Conservation (phyloP, 2,329 filamentous ascomycete genomes). For the Monosporascus sp. region DNA sequence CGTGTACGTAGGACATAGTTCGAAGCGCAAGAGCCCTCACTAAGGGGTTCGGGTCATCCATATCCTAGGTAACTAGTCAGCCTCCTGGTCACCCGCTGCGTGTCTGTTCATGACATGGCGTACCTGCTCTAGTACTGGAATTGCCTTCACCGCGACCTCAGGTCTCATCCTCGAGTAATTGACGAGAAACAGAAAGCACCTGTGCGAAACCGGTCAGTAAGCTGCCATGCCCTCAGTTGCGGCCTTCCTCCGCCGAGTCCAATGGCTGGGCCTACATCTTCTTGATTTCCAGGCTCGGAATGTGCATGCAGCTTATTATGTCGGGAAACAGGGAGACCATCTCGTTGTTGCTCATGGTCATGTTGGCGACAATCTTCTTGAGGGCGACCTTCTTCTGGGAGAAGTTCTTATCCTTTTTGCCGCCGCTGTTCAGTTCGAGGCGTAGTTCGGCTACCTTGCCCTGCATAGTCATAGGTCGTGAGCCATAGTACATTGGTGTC, state of each 20-base stretch:
- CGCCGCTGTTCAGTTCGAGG: slow-evolving; percentile 85
- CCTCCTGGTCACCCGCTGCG: neutral
- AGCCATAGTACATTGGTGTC: slow-evolving; percentile 38
- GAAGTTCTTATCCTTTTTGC: slow-evolving; percentile 98
- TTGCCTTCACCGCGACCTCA: slow-evolving; percentile 86
- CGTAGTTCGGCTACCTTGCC: slow-evolving; percentile 98
- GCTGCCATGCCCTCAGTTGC: slow-evolving; percentile 6
- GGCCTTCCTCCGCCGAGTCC: neutral
- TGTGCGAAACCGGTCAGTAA: slow-evolving; percentile 35
- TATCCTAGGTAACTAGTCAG: slow-evolving; percentile 55
- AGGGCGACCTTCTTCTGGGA: slow-evolving; percentile 93
- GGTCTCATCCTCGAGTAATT: slow-evolving; percentile 95
- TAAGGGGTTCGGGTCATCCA: slow-evolving; percentile 87
- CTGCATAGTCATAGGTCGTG: slow-evolving; percentile 61
- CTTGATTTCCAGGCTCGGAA: slow-evolving; percentile 94
- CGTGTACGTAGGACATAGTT: slow-evolving; percentile 96
- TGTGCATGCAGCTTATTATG: slow-evolving; percentile 91
- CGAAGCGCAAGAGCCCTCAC: slow-evolving; percentile 87
- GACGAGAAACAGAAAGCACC: slow-evolving; percentile 96
- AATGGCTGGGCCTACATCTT: slow-evolving; percentile 69
- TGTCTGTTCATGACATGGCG: slow-evolving; percentile 16
- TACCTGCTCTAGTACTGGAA: slow-evolving; percentile 80
- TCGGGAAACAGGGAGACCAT: slow-evolving; percentile 98
- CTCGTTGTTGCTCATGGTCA: slow-evolving; percentile 99
- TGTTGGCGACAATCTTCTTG: slow-evolving; percentile 99